Percentiles rank a stretch among this genome's conserved stretches.
Evolutionary conservation across 164 flowering plant species (phyloP).

Genomic region (Stephania cephalantha): DNA sequence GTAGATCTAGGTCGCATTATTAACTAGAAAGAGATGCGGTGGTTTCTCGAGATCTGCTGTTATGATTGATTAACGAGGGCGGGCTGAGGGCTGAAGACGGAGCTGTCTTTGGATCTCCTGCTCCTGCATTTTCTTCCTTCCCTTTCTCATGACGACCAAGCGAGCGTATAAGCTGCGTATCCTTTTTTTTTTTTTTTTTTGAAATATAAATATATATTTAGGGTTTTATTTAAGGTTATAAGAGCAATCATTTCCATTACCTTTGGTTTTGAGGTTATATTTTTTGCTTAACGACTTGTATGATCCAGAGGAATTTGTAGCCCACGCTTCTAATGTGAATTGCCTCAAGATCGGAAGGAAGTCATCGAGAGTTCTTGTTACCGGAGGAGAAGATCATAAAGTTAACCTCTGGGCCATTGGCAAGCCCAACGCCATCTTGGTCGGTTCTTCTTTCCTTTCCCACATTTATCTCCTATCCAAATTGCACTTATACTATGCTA

Average conservation of each 20-base stretch:
- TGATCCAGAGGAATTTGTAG: conserved; percentile 88
- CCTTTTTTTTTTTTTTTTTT: conserved; percentile 25
- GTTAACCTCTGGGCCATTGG: conserved; percentile 99
- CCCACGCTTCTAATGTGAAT: conserved; percentile 83
- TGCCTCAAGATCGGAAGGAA: conserved; percentile 93
- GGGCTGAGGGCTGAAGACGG: neutral
- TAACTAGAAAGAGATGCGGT: conserved; percentile 5
- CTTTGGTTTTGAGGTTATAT: neutral
- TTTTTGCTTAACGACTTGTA: too few species aligned
- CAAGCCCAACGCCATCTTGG: conserved; percentile 88
- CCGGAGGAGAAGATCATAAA: conserved; percentile 98
- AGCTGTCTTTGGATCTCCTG: conserved; percentile 1
- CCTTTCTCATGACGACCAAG: conserved; percentile 54
- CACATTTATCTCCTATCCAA: neutral
- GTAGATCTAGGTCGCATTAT: neutral
- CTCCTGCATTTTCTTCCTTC: neutral
- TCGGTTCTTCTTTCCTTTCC: conserved; percentile 25
- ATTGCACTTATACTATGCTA: neutral
- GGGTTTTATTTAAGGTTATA: too few species aligned
- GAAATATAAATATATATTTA: too few species aligned
- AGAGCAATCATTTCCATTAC: too few species aligned
- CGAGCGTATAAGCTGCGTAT: conserved; percentile 90
- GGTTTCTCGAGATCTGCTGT: conserved; percentile 17
- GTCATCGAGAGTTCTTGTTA: conserved; percentile 86
- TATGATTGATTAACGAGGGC: conserved; percentile 2